Percentiles rank a stretch among this genome's conserved stretches.
These are phyloP conservation scores for Acarospora socialis DNA, from an alignment of 2,329 filamentous ascomycete species.

Conservation along the genomic window DNA sequence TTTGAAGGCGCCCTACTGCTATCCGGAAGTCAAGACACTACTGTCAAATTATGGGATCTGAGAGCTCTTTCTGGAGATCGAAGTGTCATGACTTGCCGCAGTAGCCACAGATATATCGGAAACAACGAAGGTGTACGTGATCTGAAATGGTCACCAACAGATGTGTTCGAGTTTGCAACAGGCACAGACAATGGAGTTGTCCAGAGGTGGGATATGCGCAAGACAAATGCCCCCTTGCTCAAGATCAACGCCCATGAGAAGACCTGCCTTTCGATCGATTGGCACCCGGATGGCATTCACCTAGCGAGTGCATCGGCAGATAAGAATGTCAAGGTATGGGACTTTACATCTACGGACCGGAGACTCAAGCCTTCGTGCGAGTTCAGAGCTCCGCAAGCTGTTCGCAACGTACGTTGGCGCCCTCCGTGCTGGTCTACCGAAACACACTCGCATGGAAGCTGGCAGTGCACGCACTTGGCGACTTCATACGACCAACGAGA, in stretches of 20 bases:
- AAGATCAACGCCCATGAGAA: slow-evolving; percentile 48
- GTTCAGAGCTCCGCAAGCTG: slow-evolving; percentile 46
- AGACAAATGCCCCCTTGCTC: slow-evolving; percentile 41
- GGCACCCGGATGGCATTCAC: slow-evolving; percentile 53
- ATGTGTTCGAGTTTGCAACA: slow-evolving; percentile 48
- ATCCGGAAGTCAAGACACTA: slow-evolving; percentile 51
- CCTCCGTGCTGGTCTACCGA: slow-evolving; percentile 43
- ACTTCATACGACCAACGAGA: slow-evolving; percentile 49
- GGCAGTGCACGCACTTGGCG: slow-evolving; percentile 48
- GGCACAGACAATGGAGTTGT: slow-evolving; percentile 50
- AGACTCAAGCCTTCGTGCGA: slow-evolving; percentile 45
- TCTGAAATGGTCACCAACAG: slow-evolving; percentile 50
- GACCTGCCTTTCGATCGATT: slow-evolving; percentile 48
- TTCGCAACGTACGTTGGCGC: slow-evolving; percentile 48
- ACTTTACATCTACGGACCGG: slow-evolving; percentile 43
- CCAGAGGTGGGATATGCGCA: slow-evolving; percentile 50
- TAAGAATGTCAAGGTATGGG: slow-evolving; percentile 49
- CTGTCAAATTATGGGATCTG: slow-evolving; percentile 50
- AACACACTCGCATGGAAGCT: slow-evolving; percentile 35
- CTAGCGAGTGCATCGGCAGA: slow-evolving; percentile 49
- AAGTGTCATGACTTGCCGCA: slow-evolving; percentile 38
- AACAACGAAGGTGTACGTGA: slow-evolving; percentile 49
- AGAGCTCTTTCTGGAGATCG: slow-evolving; percentile 36
- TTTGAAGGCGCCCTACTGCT: slow-evolving; percentile 45
- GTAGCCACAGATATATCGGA: slow-evolving; percentile 40